phyloP scores from a whole-genome alignment of 352 stramenopile genomes.

The Phytophthora tentaculata region DNA sequence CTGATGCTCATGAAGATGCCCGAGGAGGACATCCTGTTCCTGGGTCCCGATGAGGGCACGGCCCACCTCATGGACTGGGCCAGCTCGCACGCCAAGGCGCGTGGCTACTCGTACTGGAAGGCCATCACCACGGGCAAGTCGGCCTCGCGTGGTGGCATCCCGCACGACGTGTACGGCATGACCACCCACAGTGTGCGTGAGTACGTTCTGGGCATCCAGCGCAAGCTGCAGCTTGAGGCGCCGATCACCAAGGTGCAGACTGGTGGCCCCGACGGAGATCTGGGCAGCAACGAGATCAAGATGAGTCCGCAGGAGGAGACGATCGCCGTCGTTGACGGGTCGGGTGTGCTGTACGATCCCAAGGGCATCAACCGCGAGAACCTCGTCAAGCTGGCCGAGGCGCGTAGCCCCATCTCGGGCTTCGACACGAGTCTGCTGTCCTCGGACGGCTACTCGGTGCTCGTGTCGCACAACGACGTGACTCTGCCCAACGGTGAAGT shows the following conservation, averaged over 20 bases:
- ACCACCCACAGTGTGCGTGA: constrained; percentile 97
- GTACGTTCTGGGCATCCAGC: constrained; percentile 95
- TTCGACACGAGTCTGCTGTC: constrained; percentile 89
- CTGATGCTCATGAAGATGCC: constrained; percentile 96
- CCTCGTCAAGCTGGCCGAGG: constrained; percentile 93
- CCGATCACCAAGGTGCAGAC: constrained; percentile 97
- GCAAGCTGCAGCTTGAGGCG: constrained; percentile 90
- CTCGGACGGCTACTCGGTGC: constrained; percentile 64
- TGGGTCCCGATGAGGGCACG: constrained; percentile 98
- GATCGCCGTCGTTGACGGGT: constrained; percentile 95
- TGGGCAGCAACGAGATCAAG: constrained; percentile 98
- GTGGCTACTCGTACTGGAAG: constrained; percentile 94
- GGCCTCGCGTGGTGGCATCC: constrained; percentile 93
- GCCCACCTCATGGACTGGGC: constrained; percentile 98
- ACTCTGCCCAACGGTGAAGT: constrained; percentile 71
- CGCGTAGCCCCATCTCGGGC: constrained; percentile 86
- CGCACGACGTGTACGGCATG: constrained; percentile 98
- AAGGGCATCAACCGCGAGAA: constrained; percentile 93
- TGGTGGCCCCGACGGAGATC: constrained; percentile 96
- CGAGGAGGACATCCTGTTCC: constrained; percentile 96
- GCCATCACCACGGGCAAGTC: constrained; percentile 98
- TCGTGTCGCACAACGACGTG: constrained; percentile 78
- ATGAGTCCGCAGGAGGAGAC: constrained; percentile 96
- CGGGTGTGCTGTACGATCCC: constrained; percentile 94
- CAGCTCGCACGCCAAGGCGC: constrained; percentile 91